Evolutionary conservation across 805 yeast genomes (phyloP), one percentile per base, ranked within the genome.

Genomic region (Kodamaea jinghongensis): DNA sequence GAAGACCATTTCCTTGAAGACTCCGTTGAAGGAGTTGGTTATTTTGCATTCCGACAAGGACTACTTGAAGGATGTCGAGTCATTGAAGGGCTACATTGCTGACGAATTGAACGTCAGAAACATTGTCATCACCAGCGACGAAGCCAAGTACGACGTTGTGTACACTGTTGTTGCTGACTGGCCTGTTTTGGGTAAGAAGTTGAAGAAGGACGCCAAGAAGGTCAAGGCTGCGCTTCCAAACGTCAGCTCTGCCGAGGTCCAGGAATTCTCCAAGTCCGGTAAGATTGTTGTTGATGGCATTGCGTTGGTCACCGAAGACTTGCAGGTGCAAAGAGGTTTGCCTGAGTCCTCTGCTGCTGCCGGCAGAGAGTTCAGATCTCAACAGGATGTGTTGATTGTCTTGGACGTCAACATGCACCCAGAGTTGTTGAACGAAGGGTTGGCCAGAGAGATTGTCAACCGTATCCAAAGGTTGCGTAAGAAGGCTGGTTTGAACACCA

Each of bases 131-230:
- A 89, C 97, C 14, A 75, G 86, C 16, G 96, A 93, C 59, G 99
- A 93, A 71, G 81, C 75, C 52, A 81, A 83, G 58, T 91, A 90
- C 60, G 93, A 90, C 55, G 98, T 93, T 46, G 86, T 83, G 61
- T 91, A 90, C 73, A 79, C 77, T 48, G 97, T 91, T 31, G 95
- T 86, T 63, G 99, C 99, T 35, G 99, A 93, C 71, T 93, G 99
- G 99, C 96, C 98, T 43, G 87, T 89, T 14, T 76, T 93, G 52
- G 99, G 99, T 70, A 93, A 91, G 76, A 93, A 93, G 69, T 78
- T 93, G 66, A 91, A 89, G 80, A 81, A 83, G 61, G 98, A 90
- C 55, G 95, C 86, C 46, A 88, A 86, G 70, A 83, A 79, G 63
- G 99, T 93, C 45, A 95, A 91, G 76, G 95, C 83, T 57, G 98